phyloP scores from a whole-genome alignment of 75 land plant genomes.

The Picea sitchensis region DNA sequence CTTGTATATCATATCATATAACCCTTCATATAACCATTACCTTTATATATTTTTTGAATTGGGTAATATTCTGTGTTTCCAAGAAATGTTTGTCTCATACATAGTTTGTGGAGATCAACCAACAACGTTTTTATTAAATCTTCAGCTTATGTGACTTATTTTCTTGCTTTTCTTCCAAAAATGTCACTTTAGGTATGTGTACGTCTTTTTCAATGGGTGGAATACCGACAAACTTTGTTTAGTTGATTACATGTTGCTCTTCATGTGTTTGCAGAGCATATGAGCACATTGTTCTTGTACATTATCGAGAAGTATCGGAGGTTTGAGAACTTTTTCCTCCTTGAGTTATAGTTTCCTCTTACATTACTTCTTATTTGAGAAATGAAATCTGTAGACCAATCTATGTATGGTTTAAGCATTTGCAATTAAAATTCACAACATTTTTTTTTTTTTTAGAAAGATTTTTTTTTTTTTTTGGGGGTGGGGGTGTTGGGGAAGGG shows the following conservation, averaged over 20 bases:
- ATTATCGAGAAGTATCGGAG: slow-evolving; percentile 76
- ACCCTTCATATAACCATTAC: background rate
- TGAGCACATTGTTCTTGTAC: slow-evolving; percentile 88
- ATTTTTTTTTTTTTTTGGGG: too few species aligned
- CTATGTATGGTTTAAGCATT: slow-evolving; percentile 2
- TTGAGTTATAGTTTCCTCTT: background rate
- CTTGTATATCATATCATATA: background rate
- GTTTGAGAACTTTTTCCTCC: slow-evolving; percentile 15
- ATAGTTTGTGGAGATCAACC: too few species aligned
- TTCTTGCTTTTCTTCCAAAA: slow-evolving; percentile 1
- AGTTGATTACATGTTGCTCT: background rate
- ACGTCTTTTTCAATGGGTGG: background rate
- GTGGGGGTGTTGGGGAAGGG: too few species aligned
- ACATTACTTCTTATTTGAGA: background rate
- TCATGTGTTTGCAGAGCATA: slow-evolving; percentile 36
- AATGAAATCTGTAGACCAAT: too few species aligned
- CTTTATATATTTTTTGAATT: background rate
- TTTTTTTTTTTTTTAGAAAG: too few species aligned
- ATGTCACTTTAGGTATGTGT: background rate
- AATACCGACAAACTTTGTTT: background rate
- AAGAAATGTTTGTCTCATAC: background rate
- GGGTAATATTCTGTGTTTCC: background rate
- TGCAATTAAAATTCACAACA: too few species aligned
- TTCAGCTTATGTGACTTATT: background rate
- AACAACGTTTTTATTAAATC: background rate